These are phyloP conservation scores for Ceratobasidium papillatum DNA, from an alignment of 1,284 basidiomycete species.

Conservation along the genomic window DNA sequence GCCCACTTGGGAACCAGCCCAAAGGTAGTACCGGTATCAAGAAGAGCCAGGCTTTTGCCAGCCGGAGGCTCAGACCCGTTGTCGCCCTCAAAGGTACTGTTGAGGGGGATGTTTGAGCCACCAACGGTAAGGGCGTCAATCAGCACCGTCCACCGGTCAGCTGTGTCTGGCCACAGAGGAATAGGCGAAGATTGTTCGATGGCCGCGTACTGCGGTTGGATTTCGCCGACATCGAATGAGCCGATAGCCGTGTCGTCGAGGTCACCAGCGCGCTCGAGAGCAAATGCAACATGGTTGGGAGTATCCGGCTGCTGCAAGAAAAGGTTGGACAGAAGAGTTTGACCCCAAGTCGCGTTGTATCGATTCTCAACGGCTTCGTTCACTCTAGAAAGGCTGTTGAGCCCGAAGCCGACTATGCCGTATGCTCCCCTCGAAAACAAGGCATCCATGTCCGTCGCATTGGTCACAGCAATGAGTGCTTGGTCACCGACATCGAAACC, in stretches of 20 bases:
- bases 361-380: constrained; percentile 67
- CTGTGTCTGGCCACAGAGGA: constrained; percentile 72
- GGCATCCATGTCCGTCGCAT: constrained; percentile 73
- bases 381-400: constrained; percentile 74
- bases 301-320: constrained; percentile 71
- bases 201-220: constrained; percentile 64
- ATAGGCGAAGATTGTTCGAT: constrained; percentile 65
- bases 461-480: constrained; percentile 70
- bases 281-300: constrained; percentile 80
- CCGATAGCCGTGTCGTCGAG: constrained; percentile 28
- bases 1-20: constrained; percentile 70
- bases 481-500: constrained; percentile 73
- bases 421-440: constrained; percentile 63
- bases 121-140: constrained; percentile 60
- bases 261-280: constrained; percentile 61
- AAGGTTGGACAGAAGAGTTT: constrained; percentile 75
- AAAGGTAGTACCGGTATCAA: constrained; percentile 69
- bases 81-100: constrained; percentile 32
- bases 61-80: constrained; percentile 38
- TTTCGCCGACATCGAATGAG: constrained; percentile 61
- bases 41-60: constrained; percentile 70
- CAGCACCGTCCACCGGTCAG: constrained; percentile 76
- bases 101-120: constrained; percentile 18
- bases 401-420: constrained; percentile 82
- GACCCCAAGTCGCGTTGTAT: constrained; percentile 62